Conservation (phyloP, 2,329 filamentous ascomycete genomes). For the Chaetomiaceae sp. region DNA sequence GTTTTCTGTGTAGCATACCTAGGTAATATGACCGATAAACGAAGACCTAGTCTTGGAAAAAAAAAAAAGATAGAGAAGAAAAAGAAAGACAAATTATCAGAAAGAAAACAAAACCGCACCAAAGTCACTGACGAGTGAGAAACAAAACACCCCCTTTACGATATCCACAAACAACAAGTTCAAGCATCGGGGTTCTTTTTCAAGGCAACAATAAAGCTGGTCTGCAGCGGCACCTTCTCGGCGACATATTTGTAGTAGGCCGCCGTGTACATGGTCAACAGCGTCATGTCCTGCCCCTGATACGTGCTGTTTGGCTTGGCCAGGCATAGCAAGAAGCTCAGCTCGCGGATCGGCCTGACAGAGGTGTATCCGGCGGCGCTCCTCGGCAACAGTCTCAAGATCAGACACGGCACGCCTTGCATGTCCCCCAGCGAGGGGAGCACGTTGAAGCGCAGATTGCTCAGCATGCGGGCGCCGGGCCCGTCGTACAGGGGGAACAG, state of each 20-base stretch:
- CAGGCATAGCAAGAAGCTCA: neutral
- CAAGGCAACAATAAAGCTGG: too few species aligned
- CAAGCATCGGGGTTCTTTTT: too few species aligned
- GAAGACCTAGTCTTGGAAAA: too few species aligned
- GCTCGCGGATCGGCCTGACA: neutral
- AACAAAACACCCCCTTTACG: too few species aligned
- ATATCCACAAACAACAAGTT: too few species aligned
- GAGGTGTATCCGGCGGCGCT: neutral
- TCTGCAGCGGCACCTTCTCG: too few species aligned
- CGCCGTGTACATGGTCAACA: neutral
- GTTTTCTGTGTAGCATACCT: too few species aligned
- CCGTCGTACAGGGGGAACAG: neutral
- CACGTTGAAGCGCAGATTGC: neutral
- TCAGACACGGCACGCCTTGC: neutral
- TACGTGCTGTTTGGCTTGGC: neutral
- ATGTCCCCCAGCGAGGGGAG: neutral
- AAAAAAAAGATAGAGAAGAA: too few species aligned
- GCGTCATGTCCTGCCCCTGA: neutral
- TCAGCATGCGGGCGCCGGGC: neutral
- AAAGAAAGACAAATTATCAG: too few species aligned
- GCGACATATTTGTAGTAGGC: neutral
- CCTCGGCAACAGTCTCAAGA: neutral
- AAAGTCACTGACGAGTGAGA: too few species aligned
- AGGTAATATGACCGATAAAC: too few species aligned
- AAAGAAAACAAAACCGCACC: too few species aligned